A percentile compares a stretch with the other conserved stretches of the same genome.
phyloP scores from a whole-genome alignment of 2,329 filamentous ascomycete species.

The Penicillium sp. region DNA sequence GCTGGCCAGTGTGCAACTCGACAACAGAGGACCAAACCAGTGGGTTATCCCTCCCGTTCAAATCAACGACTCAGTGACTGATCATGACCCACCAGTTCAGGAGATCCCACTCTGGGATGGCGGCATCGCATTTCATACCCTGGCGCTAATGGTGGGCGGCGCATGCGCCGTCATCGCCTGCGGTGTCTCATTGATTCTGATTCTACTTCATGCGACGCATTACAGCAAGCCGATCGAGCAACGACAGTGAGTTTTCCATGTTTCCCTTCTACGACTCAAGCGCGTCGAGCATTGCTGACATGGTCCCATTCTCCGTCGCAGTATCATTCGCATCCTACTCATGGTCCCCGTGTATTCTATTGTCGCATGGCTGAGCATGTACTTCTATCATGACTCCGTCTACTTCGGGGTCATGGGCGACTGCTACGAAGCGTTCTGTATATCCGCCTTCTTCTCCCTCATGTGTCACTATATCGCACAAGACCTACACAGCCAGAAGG shows the following conservation, averaged over 20 bases:
- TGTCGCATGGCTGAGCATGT: conserved; percentile 67
- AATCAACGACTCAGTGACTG: conserved; percentile 11
- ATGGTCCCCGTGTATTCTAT: conserved; percentile 78
- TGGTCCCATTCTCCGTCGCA: conserved; percentile 43
- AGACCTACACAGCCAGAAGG: conserved; percentile 72
- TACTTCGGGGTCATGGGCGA: conserved; percentile 78
- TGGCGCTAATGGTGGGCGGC: conserved; percentile 54
- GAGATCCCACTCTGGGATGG: conserved; percentile 52
- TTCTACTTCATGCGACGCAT: conserved; percentile 57
- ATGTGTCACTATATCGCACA: conserved; percentile 46
- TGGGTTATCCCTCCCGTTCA: conserved; percentile 20
- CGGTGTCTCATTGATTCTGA: conserved; percentile 51
- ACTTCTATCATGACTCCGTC: conserved; percentile 70
- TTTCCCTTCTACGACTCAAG: conserved; percentile 52
- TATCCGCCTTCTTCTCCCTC: conserved; percentile 69
- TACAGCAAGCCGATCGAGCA: conserved; percentile 60
- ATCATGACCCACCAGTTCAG: conserved; percentile 35
- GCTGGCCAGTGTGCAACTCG: conserved; percentile 50
- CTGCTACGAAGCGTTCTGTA: conserved; percentile 83
- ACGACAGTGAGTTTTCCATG: conserved; percentile 57
- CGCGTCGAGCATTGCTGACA: conserved; percentile 43
- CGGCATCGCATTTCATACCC: conserved; percentile 54
- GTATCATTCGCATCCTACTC: conserved; percentile 79
- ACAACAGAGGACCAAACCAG: conserved; percentile 48
- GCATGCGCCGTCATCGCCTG: conserved; percentile 53